Conservation (phyloP, 148 eudicot species). For the Silene latifolia region DNA sequence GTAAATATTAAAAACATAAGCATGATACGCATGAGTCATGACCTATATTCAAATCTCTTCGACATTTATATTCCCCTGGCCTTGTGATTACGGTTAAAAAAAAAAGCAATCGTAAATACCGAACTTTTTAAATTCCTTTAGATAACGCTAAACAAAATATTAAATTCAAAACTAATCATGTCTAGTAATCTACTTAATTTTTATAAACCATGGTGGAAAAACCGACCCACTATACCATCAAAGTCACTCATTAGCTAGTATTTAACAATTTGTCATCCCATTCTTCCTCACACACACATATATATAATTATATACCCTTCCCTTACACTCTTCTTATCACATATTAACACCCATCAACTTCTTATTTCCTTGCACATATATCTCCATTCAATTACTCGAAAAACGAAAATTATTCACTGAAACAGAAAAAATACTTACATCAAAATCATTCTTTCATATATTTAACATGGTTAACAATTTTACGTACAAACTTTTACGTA, state of each 20-base stretch:
- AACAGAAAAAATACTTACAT: background rate
- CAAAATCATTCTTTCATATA: too few relatives aligned
- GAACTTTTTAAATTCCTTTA: too few relatives aligned
- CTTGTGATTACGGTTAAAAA: too few relatives aligned
- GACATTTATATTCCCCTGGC: too few relatives aligned
- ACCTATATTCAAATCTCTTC: too few relatives aligned
- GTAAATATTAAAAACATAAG: too few relatives aligned
- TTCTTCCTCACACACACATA: constrained; percentile 16
- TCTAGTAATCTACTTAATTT: background rate
- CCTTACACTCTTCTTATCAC: background rate
- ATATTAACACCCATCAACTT: background rate
- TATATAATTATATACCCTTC: constrained; percentile 10
- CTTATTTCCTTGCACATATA: background rate
- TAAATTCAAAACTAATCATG: too few relatives aligned
- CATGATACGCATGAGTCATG: too few relatives aligned
- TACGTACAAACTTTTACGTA: background rate
- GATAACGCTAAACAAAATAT: too few relatives aligned
- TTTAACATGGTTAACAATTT: constrained; percentile 11
- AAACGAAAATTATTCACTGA: background rate
- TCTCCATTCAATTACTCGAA: background rate
- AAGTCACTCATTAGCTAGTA: constrained; percentile 18
- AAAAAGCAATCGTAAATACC: too few relatives aligned
- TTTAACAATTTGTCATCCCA: background rate
- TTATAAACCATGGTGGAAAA: background rate
- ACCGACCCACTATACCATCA: background rate